Evolutionary conservation across 140 eudicot species (phyloP), one percentile per base, ranked within the genome.

Genomic region (Bidens hawaiensis): DNA sequence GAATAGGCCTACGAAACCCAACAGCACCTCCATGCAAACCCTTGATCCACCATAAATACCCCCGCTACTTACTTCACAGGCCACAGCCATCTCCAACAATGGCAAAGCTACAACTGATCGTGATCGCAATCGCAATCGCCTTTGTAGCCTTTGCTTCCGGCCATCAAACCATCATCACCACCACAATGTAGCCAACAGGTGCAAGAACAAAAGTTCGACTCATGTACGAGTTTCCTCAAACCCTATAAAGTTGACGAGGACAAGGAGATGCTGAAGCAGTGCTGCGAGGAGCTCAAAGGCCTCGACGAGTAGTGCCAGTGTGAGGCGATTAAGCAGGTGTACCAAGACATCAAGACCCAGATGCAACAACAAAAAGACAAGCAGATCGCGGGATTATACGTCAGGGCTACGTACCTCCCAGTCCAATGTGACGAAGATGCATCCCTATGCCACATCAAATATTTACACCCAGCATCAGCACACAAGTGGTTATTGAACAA

Each of bases 221-320:
- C 46, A 30, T 64, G 69, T 25, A 36, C 25, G 56, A 63, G n/a
- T 36, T 63, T 43, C 12, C 68, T 66, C 28, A 31, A 7, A 31
- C 8, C 38, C 52, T 15, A 1, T 51, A 22, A 60, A 11, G 11
- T 3, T 1, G 17, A 8, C 42, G 25, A 12, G 25, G 17, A 3
- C 16, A 48, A 18, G 12, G 16, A 12, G 47, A 36, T 23, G 15
- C 38, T 34, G 25, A 26, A 66, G 21, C 52, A 24, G 21, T 68
- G 73, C 43, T 68, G 73, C 45, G 21, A 68, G 8, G 65, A 68
- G 56, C 73, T 68, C 45, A 6, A 12, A 68, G 26, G 22, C 22
- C 31, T 68, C 33, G 47, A 68, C 16, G 5, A 56, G 3, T 12
- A 28, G 58, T 68, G 65, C 65, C 57, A 36, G 15, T 54, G 64